Base-by-base conservation (phyloP, 768 basidiomycete species). In the Phlegmacium glaucopus region DNA sequence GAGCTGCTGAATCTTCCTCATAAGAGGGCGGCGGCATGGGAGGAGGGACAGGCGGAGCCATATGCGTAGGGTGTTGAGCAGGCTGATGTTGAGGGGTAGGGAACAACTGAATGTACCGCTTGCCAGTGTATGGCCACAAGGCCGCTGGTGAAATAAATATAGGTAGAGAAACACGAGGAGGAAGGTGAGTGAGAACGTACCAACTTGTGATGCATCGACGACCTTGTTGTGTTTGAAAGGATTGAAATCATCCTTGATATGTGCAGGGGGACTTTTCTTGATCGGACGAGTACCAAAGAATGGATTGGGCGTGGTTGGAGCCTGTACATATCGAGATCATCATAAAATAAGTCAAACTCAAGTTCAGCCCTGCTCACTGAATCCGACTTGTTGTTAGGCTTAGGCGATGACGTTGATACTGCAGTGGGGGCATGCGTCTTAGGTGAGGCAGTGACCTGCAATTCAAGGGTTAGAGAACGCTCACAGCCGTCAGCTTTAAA, bases 191-290 rank as follows among this genome's bases (percentile, higher is more conserved):
- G 32, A 6, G 18, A 11, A 79, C 92, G 57, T 63, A 94, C 93
- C 67, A 52, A 91, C 78, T 60, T 81, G 76, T 18, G 78, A 67
- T 6, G 93, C 80, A 45, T 90, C 90, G 7, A 74, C 78, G 22
- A 93, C 83, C 63, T 90, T 90, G 61, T 80, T 79, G 58, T 86
- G 81, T 69, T 90, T 91, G 80, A 95, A 96, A 12, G 95, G 94
- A 64, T 94, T 96, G 63, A 99, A 99, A 62, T 97, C 95, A 57
- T 96, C 92, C 70, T 95, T 91, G 66, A 95, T 80, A 61, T 91
- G 87, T 29, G 94, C 86, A 17, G 80, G 75, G 3, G 77, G 60
- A 45, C 75, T 78, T 69, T 87, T 90, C 76, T 92, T 92, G 63
- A 83, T 79, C 15, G 72, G 63, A 29, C 87, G 85, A 26, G 80